Percentiles rank a stretch among this genome's conserved stretches.
These are phyloP conservation scores for Trametes maxima DNA, from an alignment of 768 basidiomycete species.

Conservation along the genomic window DNA sequence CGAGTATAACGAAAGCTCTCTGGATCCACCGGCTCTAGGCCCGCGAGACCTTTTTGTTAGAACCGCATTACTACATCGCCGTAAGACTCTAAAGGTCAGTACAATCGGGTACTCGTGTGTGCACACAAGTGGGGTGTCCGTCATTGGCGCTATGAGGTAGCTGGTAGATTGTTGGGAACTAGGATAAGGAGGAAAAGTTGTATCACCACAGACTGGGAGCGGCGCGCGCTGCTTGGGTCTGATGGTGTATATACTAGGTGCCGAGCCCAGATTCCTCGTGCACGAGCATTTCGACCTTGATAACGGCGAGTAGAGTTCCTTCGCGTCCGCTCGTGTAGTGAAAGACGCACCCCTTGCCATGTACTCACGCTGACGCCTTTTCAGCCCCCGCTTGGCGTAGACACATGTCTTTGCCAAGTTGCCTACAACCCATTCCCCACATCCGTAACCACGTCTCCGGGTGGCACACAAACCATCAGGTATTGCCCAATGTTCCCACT, in stretches of 20 bases:
- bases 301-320: too few relatives aligned
- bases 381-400: constrained; percentile 8
- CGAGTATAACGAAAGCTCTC: constrained; percentile 21
- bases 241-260: too few relatives aligned
- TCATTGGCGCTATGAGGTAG: too few relatives aligned
- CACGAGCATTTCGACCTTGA: too few relatives aligned
- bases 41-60: constrained; percentile 17
- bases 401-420: constrained; percentile 13
- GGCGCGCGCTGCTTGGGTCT: not conserved
- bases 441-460: not conserved
- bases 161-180: too few relatives aligned
- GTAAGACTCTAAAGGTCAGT: constrained; percentile 13
- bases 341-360: too few relatives aligned
- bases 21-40: constrained; percentile 19
- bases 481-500: not conserved
- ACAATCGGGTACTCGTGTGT: not conserved
- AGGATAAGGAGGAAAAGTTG: too few relatives aligned
- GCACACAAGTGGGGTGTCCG: too few relatives aligned
- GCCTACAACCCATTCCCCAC: constrained; percentile 18
- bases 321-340: too few relatives aligned
- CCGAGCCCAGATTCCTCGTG: too few relatives aligned
- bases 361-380: not conserved
- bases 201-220: too few relatives aligned
- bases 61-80: not conserved
- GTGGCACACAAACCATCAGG: not conserved